phyloP scores from a whole-genome alignment of 805 yeast species.

The Clavispora asparagi region DNA sequence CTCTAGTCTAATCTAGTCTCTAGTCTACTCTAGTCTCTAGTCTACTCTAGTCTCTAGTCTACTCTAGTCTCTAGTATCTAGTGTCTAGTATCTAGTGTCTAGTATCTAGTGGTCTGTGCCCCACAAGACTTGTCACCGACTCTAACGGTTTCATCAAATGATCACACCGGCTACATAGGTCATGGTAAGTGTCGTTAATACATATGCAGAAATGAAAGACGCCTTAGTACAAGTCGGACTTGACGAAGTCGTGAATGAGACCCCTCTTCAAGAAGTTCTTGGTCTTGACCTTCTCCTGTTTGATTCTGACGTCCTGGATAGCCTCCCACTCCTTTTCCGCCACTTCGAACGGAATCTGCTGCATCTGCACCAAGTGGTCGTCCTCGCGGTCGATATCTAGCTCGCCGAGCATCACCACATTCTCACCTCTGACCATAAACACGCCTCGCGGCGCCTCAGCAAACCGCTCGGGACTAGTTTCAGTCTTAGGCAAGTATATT shows the following conservation, averaged over 20 bases:
- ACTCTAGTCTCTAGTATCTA: no score
- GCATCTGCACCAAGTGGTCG: constrained; percentile 51
- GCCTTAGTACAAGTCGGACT: constrained; percentile 47
- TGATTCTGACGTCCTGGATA: constrained; percentile 27
- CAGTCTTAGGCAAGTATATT: constrained; percentile 50
- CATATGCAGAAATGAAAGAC: constrained; percentile 11
- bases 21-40: no score
- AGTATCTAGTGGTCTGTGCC: no score
- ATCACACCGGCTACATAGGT: background rate
- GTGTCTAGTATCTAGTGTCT: no score
- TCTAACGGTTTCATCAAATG: no score
- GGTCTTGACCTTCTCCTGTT: constrained; percentile 40
- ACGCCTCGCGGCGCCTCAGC: constrained; percentile 80
- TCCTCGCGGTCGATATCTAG: constrained; percentile 86
- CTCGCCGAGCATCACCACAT: constrained; percentile 90
- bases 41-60: no score
- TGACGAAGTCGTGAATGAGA: constrained; percentile 51
- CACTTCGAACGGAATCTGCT: constrained; percentile 54
- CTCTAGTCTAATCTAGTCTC: no score
- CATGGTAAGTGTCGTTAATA: constrained; percentile 1
- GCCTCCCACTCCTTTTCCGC: constrained; percentile 46
- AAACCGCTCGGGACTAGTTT: constrained; percentile 42
- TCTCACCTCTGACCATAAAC: constrained; percentile 90
- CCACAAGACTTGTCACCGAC: no score
- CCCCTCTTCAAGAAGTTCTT: constrained; percentile 50